Conservation (phyloP, 345 rosid species). For the Salix purpurea region DNA sequence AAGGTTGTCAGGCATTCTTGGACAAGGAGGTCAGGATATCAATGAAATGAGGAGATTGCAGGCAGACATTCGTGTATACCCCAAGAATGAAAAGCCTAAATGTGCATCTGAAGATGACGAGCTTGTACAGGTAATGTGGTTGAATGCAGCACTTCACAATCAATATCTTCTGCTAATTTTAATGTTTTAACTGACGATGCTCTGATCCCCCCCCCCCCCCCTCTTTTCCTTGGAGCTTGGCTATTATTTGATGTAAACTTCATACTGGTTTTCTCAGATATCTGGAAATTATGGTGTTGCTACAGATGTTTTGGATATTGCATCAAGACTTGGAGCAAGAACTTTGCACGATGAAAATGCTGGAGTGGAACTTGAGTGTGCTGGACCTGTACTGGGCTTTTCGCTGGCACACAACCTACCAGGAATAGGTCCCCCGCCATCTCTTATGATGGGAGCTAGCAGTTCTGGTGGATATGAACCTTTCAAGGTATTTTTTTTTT, state of each 20-base stretch:
- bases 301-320: constrained; percentile 56
- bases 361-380: constrained; percentile 32
- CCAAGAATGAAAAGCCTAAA: constrained; percentile 42
- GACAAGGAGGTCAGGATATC: constrained; percentile 60
- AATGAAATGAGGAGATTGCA: constrained; percentile 60
- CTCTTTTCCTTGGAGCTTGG: neutral
- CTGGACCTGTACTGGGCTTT: constrained; percentile 31
- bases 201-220: neutral
- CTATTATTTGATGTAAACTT: neutral
- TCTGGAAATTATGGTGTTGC: constrained; percentile 47
- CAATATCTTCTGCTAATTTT: neutral
- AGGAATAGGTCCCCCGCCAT: constrained; percentile 25
- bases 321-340: constrained; percentile 47
- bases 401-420: constrained; percentile 30
- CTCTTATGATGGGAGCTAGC: constrained; percentile 29
- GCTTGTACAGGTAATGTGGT: constrained; percentile 47
- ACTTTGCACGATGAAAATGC: constrained; percentile 43
- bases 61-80: constrained; percentile 53
- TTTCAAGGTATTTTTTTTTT: constrained; percentile 30
- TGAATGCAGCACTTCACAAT: neutral
- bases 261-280: constrained; percentile 27
- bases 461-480: constrained; percentile 35
- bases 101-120: constrained; percentile 56
- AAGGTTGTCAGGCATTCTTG: constrained; percentile 61
- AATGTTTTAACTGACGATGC: neutral